phyloP scores from a whole-genome alignment of 2,329 filamentous ascomycete genomes.

The Ophiostoma angusticollis region DNA sequence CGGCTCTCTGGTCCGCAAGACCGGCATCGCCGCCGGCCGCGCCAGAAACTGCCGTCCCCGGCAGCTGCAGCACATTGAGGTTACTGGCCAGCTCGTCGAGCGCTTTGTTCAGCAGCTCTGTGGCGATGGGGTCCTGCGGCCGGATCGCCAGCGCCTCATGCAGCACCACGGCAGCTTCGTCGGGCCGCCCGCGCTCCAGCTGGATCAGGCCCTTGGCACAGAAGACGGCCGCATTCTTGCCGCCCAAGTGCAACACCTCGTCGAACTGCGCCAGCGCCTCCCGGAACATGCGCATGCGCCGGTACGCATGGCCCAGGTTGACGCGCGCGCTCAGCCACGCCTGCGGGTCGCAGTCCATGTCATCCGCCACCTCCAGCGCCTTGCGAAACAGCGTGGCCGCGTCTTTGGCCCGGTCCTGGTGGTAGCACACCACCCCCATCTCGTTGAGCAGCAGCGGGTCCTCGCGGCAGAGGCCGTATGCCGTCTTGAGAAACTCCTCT shows the following conservation, averaged over 20 bases:
- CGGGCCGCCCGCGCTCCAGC: conserved; percentile 60
- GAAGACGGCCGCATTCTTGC: conserved; percentile 67
- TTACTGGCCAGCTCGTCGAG: conserved; percentile 45
- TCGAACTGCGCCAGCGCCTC: conserved; percentile 73
- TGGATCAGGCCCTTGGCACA: conserved; percentile 73
- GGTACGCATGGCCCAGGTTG: conserved; percentile 80
- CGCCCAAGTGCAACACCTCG: conserved; percentile 69
- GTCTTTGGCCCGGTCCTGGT: conserved; percentile 66
- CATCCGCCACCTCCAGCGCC: conserved; percentile 63
- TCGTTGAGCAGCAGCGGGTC: conserved; percentile 91
- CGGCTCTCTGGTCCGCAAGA: neutral
- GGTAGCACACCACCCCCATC: conserved; percentile 90
- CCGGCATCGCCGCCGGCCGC: neutral
- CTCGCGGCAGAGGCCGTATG: conserved; percentile 67
- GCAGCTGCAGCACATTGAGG: conserved; percentile 19
- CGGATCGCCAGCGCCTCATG: conserved; percentile 73
- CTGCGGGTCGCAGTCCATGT: conserved; percentile 68
- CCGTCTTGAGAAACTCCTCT: conserved; percentile 85
- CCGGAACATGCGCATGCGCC: conserved; percentile 55
- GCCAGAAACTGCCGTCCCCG: neutral
- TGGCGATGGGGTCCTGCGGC: conserved; percentile 70
- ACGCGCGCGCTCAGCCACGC: conserved; percentile 76
- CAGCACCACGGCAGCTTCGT: conserved; percentile 67
- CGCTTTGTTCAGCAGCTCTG: conserved; percentile 62
- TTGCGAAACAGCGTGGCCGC: conserved; percentile 67